phyloP scores from a whole-genome alignment of 257 asterid species.

The Gentiana dahurica region DNA sequence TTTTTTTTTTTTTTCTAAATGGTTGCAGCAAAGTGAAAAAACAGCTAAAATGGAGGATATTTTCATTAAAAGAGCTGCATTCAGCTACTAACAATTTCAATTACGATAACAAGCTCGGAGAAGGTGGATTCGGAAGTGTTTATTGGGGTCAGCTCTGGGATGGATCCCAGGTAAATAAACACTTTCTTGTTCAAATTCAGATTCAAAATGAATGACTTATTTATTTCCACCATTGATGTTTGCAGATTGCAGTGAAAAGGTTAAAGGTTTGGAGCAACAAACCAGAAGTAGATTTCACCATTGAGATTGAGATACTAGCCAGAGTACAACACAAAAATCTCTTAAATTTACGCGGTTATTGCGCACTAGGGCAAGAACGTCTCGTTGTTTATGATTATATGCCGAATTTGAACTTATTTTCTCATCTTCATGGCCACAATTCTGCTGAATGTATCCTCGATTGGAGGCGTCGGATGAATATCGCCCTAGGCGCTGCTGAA shows the following conservation, averaged over 20 bases:
- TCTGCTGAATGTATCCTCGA: constrained; percentile 78
- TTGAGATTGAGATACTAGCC: constrained; percentile 83
- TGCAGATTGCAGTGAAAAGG: constrained; percentile 90
- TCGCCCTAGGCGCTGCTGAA: constrained; percentile 83
- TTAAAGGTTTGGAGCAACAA: constrained; percentile 83
- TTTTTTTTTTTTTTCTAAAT: too few species aligned
- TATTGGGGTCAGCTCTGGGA: constrained; percentile 99
- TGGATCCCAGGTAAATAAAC: constrained; percentile 74
- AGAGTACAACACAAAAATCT: constrained; percentile 78
- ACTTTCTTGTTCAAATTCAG: background rate
- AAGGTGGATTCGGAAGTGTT: constrained; percentile 98
- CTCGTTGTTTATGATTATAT: constrained; percentile 75
- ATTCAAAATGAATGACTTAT: too few species aligned
- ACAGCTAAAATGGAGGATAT: constrained; percentile 69
- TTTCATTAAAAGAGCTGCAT: constrained; percentile 86
- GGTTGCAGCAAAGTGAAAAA: constrained; percentile 18
- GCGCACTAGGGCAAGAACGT: constrained; percentile 95
- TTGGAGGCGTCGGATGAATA: constrained; percentile 74
- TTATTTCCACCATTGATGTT: constrained; percentile 1
- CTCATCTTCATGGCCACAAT: constrained; percentile 93
- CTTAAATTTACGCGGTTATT: constrained; percentile 76
- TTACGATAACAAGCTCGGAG: constrained; percentile 98
- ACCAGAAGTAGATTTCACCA: constrained; percentile 84
- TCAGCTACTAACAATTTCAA: constrained; percentile 90
- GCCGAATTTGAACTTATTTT: constrained; percentile 77